phyloP scores from a whole-genome alignment of 2,329 filamentous ascomycete genomes.

The Fusarium ambrosium region DNA sequence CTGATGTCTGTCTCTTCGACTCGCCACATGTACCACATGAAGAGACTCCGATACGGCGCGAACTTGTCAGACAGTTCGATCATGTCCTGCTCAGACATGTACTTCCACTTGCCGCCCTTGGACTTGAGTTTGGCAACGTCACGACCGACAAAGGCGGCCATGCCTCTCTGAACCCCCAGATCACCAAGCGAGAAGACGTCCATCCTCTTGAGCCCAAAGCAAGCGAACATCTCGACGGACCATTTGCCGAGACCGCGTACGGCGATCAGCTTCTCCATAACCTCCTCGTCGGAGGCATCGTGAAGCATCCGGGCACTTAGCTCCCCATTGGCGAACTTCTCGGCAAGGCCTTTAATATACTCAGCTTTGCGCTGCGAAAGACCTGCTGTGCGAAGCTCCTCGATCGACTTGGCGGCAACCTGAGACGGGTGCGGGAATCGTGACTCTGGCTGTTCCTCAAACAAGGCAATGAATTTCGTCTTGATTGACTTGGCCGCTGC shows the following conservation, averaged over 20 bases:
- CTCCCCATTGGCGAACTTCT: constrained; percentile 82
- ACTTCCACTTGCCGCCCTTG: constrained; percentile 94
- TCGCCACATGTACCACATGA: constrained; percentile 99
- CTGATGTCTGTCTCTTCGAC: constrained; percentile 83
- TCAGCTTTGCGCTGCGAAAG: constrained; percentile 96
- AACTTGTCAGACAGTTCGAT: constrained; percentile 83
- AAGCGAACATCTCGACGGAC: constrained; percentile 98
- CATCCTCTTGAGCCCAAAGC: constrained; percentile 92
- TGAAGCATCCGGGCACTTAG: constrained; percentile 82
- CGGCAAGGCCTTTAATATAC: constrained; percentile 88
- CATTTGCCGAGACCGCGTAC: constrained; percentile 90
- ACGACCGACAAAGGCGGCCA: constrained; percentile 87
- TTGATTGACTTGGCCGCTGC: constrained; percentile 93
- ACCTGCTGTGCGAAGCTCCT: constrained; percentile 83
- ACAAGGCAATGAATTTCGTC: constrained; percentile 83
- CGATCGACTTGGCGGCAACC: constrained; percentile 74
- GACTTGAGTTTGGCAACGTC: constrained; percentile 88
- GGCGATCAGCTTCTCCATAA: constrained; percentile 84
- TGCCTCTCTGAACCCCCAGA: constrained; percentile 92
- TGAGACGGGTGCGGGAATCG: constrained; percentile 82
- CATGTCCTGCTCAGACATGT: constrained; percentile 97
- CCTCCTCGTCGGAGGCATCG: constrained; percentile 85
- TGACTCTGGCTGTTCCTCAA: constrained; percentile 58
- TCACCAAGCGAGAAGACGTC: constrained; percentile 96
- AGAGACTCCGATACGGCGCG: constrained; percentile 87